Conservation (phyloP, 1,139 yeast genomes). For the Zhuliangozyma blackwelliae region DNA sequence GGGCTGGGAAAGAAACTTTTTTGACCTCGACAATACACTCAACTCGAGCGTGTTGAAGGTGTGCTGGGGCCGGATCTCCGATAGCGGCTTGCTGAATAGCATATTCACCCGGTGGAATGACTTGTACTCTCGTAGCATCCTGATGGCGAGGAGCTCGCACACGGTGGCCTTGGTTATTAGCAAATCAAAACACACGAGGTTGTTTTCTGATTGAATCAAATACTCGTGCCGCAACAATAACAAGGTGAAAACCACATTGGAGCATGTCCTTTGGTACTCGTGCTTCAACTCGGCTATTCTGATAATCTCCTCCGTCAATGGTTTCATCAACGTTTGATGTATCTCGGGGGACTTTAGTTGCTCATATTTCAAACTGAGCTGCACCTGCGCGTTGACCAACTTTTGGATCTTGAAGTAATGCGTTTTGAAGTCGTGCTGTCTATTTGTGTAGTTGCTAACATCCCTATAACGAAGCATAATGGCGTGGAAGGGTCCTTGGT, state of each 20-base stretch:
- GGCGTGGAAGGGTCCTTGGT: not conserved
- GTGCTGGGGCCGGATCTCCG: constrained; percentile 9
- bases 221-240: constrained; percentile 40
- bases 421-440: constrained; percentile 32
- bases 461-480: constrained; percentile 4
- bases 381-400: constrained; percentile 38
- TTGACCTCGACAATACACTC: constrained; percentile 52
- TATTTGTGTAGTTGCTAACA: constrained; percentile 1
- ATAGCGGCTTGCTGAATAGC: constrained; percentile 42
- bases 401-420: constrained; percentile 37
- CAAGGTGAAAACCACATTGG: constrained; percentile 26
- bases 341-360: constrained; percentile 55
- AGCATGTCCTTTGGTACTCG: not conserved
- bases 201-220: constrained; percentile 44
- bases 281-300: constrained; percentile 6
- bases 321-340: constrained; percentile 46
- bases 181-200: constrained; percentile 47
- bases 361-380: constrained; percentile 49
- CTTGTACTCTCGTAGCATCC: constrained; percentile 48
- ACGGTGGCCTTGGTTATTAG: constrained; percentile 49
- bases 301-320: constrained; percentile 35
- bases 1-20: constrained; percentile 54
- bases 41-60: constrained; percentile 50
- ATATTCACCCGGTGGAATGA: constrained; percentile 42
- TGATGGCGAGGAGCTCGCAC: constrained; percentile 53